Evolutionary conservation across 164 flowering plant species (phyloP).

Genomic region (Houttuynia cordata): DNA sequence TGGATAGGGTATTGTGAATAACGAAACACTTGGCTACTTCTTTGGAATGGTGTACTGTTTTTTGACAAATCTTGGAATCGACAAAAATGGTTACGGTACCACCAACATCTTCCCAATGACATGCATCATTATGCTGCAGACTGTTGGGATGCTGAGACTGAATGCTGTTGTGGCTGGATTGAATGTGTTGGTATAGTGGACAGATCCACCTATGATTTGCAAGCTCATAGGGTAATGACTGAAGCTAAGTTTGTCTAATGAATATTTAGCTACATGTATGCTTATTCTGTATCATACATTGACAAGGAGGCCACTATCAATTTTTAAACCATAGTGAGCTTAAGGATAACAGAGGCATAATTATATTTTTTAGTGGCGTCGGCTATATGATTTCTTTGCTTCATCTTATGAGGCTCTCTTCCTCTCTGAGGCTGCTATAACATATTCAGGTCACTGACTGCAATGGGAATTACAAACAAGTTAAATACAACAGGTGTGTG

Average conservation of each 20-base stretch:
- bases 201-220: constrained; percentile 88
- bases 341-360: no score
- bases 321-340: no score
- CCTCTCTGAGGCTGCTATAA: no score
- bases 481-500: constrained; percentile 74
- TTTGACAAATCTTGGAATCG: constrained; percentile 76
- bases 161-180: constrained; percentile 95
- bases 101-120: constrained; percentile 95
- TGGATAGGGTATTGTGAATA: constrained; percentile 78
- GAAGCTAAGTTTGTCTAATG: background rate
- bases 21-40: constrained; percentile 86
- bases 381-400: no score
- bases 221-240: constrained; percentile 68
- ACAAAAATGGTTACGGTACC: constrained; percentile 69
- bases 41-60: constrained; percentile 91
- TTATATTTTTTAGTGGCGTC: no score
- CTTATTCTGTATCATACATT: no score
- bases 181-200: constrained; percentile 99
- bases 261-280: no score
- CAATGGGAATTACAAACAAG: constrained; percentile 63
- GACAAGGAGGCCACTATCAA: no score
- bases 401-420: constrained; percentile 1
- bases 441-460: constrained; percentile 60
- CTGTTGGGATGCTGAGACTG: constrained; percentile 99
- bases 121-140: constrained; percentile 99